Evolutionary conservation across 148 eudicot species (phyloP), one percentile per base, ranked within the genome.

Genomic region (Rhododendron henanense): DNA sequence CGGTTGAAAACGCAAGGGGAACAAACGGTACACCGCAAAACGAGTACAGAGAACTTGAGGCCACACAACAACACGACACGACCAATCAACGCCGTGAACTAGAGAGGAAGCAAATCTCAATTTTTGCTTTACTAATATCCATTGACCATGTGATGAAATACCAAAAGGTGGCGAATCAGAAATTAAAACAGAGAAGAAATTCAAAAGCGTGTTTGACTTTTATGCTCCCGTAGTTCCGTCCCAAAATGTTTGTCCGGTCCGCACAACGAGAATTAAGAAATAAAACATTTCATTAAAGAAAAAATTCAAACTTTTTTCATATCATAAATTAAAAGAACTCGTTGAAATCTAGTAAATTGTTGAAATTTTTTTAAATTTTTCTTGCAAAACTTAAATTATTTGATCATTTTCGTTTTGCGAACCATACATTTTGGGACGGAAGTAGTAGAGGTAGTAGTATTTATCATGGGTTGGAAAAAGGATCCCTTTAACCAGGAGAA

Each of bases 381-480:
- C 45, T 6, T 41, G 6, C 0, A 41, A 41, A 41, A 41, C 45
- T 41, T 41, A 0, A 41, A 41, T 6, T 41, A 41, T 41, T 41
- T 41, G 6, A 0, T 5, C 45, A 1, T 6, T 0, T 1, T 41
- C 0, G 1, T 41, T 41, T 41, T 0, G 45, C 45, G 1, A 0
- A 41, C 1, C 6, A 41, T 0, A 41, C 1, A 6, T 41, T 41
- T 41, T 6, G 6, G 0, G 0, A 0, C 0, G 45, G 6, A 6
- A 0, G 6, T 41, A 41, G 45, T 5, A 0, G 8, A 6, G 1
- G 6, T 41, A 41, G 45, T 5, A 0, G 8, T 41, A 6, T 69
- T 69, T 9, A 5, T 67, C 74, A 67, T 67, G 74, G 74, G 35
- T 67, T 2, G 35, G 74, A 15, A 53, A 53, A 10, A 61, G 25